Conservation (phyloP, 495 filamentous ascomycete species). For the Aspergillus nanangensis region DNA sequence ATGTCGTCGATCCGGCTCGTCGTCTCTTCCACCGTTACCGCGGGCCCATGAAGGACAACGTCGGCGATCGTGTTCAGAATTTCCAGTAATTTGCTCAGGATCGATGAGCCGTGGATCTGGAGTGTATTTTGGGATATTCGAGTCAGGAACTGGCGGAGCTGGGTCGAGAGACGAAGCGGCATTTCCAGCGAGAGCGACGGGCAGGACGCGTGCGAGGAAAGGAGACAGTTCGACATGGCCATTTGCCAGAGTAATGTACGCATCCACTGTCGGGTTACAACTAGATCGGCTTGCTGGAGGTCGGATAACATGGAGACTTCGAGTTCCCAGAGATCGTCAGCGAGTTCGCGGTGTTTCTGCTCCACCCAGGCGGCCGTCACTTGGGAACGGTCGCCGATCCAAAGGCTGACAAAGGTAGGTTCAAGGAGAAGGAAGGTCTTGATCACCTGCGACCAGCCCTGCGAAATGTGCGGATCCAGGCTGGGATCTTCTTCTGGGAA, state of each 20-base stretch:
- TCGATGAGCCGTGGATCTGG: slow-evolving; percentile 50
- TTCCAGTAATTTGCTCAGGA: slow-evolving; percentile 55
- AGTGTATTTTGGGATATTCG: slow-evolving; percentile 42
- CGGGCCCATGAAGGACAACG: slow-evolving; percentile 35
- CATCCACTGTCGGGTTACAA: slow-evolving; percentile 53
- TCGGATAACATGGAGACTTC: slow-evolving; percentile 28
- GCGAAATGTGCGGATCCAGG: slow-evolving; percentile 12
- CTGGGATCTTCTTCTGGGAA: slow-evolving; percentile 22
- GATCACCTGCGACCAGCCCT: slow-evolving; percentile 19
- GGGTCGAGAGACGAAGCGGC: slow-evolving; percentile 46
- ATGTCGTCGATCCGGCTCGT: slow-evolving; percentile 24
- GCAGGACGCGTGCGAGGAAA: slow-evolving; percentile 31
- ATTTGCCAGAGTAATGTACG: slow-evolving; percentile 49
- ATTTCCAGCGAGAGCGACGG: slow-evolving; percentile 45
- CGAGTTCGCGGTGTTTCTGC: slow-evolving; percentile 22
- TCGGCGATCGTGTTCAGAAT: slow-evolving; percentile 52
- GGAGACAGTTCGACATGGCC: slow-evolving; percentile 45
- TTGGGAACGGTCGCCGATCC: slow-evolving; percentile 21
- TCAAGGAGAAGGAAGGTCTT: slow-evolving; percentile 22
- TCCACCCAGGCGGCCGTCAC: slow-evolving; percentile 25
- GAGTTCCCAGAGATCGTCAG: slow-evolving; percentile 21
- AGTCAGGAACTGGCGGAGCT: slow-evolving; percentile 42
- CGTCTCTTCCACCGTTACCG: slow-evolving; percentile 23
- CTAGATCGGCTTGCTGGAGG: slow-evolving; percentile 48
- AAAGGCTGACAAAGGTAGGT: slow-evolving; percentile 18